These are phyloP conservation scores for Agaricus subrufescens DNA, from an alignment of 768 basidiomycete genomes.

Conservation along the genomic window DNA sequence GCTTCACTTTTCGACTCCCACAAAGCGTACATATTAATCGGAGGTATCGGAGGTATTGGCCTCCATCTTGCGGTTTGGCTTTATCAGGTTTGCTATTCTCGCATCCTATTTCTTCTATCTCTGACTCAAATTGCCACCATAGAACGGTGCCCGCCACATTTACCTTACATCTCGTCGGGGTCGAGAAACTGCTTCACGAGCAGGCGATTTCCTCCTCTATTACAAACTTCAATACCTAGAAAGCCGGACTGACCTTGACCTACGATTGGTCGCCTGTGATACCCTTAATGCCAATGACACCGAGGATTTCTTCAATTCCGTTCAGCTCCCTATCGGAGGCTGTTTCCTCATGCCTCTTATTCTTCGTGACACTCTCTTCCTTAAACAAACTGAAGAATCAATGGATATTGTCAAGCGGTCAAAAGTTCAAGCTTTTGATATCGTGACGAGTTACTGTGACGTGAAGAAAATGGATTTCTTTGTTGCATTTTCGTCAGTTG, in stretches of 20 bases:
- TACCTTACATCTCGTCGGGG: conserved; percentile 34
- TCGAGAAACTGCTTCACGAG: conserved; percentile 16
- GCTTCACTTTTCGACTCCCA: conserved; percentile 18
- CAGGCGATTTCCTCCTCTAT: conserved; percentile 18
- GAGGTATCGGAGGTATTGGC: conserved; percentile 36
- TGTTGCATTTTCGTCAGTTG: conserved; percentile 27
- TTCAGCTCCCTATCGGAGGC: conserved; percentile 24
- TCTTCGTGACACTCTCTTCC: conserved; percentile 26
- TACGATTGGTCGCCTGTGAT: conserved; percentile 26
- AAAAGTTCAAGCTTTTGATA: conserved; percentile 24
- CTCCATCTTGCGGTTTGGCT: conserved; percentile 34
- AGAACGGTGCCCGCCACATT: conserved; percentile 33
- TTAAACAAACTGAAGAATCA: conserved; percentile 22
- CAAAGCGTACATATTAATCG: conserved; percentile 32
- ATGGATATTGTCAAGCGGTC: conserved; percentile 22
- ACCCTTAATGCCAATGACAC: conserved; percentile 19
- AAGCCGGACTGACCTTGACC: conserved; percentile 20
- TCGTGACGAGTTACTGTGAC: conserved; percentile 19
- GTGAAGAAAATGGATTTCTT: conserved; percentile 29
- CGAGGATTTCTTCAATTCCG: conserved; percentile 14
- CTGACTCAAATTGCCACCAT: background rate
- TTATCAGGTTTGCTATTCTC: conserved; percentile 27
- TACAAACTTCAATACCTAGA: conserved; percentile 26
- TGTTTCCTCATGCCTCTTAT: conserved; percentile 28
- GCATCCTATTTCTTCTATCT: background rate